Percentiles rank a stretch among this genome's conserved stretches.
Conservation (phyloP, 192 early-diverging fungal species). For the Glomus cerebriforme region DNA sequence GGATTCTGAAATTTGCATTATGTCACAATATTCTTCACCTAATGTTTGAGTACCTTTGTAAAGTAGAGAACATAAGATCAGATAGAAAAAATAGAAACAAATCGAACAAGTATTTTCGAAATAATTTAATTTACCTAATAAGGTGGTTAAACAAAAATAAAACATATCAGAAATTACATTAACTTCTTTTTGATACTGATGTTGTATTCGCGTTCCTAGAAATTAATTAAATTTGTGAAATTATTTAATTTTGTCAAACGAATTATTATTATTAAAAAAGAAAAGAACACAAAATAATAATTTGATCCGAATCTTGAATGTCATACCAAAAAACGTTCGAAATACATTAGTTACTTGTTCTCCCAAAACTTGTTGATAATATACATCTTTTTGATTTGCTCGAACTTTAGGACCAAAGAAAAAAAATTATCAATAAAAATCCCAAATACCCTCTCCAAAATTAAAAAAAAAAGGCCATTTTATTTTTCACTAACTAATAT, state of each 20-base stretch:
- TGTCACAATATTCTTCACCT: constrained; percentile 96
- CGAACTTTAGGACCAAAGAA: constrained; percentile 57
- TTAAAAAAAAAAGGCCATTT: background rate
- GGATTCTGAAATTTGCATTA: constrained; percentile 64
- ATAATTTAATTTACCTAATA: constrained; percentile 47
- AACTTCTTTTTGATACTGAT: constrained; percentile 67
- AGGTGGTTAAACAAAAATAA: constrained; percentile 78
- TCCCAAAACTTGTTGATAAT: constrained; percentile 73
- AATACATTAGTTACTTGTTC: constrained; percentile 63
- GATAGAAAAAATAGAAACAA: background rate
- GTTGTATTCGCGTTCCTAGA: constrained; percentile 57
- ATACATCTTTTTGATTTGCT: constrained; percentile 86
- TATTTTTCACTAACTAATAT: constrained; percentile 71
- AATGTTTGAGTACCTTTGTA: constrained; percentile 75
- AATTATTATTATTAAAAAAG: constrained; percentile 13
- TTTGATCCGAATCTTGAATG: no score
- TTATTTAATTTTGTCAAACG: background rate
- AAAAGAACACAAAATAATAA: background rate
- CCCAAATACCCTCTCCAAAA: background rate
- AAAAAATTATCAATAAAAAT: background rate
- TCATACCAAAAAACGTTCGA: constrained; percentile 63
- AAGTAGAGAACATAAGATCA: background rate
- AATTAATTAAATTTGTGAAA: background rate
- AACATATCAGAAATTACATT: constrained; percentile 59
- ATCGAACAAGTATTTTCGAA: constrained; percentile 9